These are phyloP conservation scores for Herpetomonas samuelpessoai DNA, from an alignment of 208 protist genomes.

Conservation along the genomic window DNA sequence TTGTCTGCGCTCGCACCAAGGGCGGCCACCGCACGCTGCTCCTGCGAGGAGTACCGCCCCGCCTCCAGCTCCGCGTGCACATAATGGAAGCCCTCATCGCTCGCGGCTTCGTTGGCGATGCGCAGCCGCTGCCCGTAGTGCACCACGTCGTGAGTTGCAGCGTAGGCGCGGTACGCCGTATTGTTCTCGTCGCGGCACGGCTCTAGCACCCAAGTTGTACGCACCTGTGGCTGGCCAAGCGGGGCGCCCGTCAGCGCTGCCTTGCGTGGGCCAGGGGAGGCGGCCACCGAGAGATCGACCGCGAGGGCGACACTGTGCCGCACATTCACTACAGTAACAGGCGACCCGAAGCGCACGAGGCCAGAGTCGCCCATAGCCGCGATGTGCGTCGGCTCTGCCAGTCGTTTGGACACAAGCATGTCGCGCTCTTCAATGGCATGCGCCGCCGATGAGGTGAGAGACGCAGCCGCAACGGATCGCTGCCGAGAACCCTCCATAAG, in stretches of 20 bases:
- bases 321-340: slow-evolving; percentile 47
- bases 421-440: neutral
- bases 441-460: too few species aligned
- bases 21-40: slow-evolving; percentile 42
- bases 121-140: slow-evolving; percentile 88
- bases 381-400: slow-evolving; percentile 30
- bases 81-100: slow-evolving; percentile 60
- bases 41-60: slow-evolving; percentile 37
- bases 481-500: neutral
- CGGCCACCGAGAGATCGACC: slow-evolving; percentile 28
- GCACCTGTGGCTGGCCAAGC: slow-evolving; percentile 35
- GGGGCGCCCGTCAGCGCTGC: neutral
- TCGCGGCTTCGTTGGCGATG: slow-evolving; percentile 65
- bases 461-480: neutral
- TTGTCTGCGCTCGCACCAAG: slow-evolving; percentile 53
- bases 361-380: slow-evolving; percentile 21
- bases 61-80: slow-evolving; percentile 52
- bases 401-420: slow-evolving; percentile 10
- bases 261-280: slow-evolving; percentile 6
- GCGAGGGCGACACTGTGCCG: slow-evolving; percentile 50
- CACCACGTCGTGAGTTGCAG: slow-evolving; percentile 42
- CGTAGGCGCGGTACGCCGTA: slow-evolving; percentile 42
- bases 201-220: slow-evolving; percentile 70
- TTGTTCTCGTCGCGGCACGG: slow-evolving; percentile 73
- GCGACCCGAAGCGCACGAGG: slow-evolving; percentile 48